Conservation (phyloP, 2,329 filamentous ascomycete genomes). For the Gyromitra esculenta region DNA sequence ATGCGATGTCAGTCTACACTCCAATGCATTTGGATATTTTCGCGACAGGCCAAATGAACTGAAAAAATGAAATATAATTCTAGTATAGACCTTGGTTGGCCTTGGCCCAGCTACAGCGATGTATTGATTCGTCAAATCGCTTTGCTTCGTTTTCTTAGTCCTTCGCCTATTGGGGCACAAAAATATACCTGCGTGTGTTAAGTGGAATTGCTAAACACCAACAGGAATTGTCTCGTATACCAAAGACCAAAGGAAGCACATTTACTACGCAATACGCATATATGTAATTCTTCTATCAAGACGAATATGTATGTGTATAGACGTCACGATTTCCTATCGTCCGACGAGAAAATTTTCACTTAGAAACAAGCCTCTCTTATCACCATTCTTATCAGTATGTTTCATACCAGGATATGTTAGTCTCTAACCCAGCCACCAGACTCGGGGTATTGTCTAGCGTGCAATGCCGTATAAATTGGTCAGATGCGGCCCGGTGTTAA, state of each 20-base stretch:
- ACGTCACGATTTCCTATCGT: slow-evolving; percentile 15
- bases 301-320: background rate
- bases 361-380: slow-evolving; percentile 23
- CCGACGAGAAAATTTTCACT: slow-evolving; percentile 3
- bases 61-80: background rate
- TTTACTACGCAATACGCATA: background rate
- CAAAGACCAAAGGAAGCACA: slow-evolving; percentile 6
- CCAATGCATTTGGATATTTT: background rate
- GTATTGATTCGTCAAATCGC: background rate
- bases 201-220: background rate
- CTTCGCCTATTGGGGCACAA: no score
- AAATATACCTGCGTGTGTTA: no score
- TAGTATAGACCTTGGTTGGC: background rate
- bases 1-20: background rate
- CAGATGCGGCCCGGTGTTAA: no score
- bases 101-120: background rate
- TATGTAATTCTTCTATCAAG: background rate
- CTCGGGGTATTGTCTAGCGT: background rate
- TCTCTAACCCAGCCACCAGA: background rate
- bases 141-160: no score
- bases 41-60: background rate
- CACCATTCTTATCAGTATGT: slow-evolving; percentile 20
- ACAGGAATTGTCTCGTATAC: background rate
- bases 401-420: slow-evolving; percentile 12
- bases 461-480: no score